Conservation (phyloP, 31 red algal species). For the Bonnemaisonia californica region DNA sequence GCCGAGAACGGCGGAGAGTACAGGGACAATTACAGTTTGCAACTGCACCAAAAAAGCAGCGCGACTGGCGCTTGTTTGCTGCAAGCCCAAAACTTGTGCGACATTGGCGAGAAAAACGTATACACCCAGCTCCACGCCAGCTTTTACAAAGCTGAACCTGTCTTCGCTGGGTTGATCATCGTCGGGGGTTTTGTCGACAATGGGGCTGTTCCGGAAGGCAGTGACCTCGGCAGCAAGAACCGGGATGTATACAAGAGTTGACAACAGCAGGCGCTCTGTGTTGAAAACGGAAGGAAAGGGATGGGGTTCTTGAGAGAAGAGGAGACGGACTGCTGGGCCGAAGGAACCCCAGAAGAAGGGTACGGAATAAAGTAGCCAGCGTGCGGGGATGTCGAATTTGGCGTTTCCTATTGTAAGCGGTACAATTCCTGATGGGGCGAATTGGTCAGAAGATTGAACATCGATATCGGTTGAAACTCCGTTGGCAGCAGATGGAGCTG, state of each 20-base stretch:
- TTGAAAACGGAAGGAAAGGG: constrained; percentile 87
- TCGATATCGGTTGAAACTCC: neutral
- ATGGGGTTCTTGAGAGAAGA: constrained; percentile 70
- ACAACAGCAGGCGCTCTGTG: constrained; percentile 84
- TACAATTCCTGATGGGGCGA: neutral
- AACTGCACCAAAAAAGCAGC: constrained; percentile 93
- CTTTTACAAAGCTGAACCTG: constrained; percentile 51
- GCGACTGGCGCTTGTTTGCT: constrained; percentile 79
- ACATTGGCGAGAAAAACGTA: constrained; percentile 95
- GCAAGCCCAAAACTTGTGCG: constrained; percentile 88
- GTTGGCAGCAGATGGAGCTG: neutral
- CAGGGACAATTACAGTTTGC: constrained; percentile 92
- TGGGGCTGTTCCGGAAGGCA: constrained; percentile 25
- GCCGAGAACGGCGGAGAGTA: too few relatives aligned
- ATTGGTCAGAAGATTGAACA: neutral
- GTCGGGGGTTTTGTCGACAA: neutral
- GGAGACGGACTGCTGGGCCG: constrained; percentile 80
- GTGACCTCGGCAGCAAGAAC: constrained; percentile 45
- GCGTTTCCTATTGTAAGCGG: neutral
- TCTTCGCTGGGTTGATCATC: neutral
- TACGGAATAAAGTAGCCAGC: constrained; percentile 73
- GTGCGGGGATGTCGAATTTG: constrained; percentile 28
- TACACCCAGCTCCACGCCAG: constrained; percentile 84
- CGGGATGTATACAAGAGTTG: constrained; percentile 73
- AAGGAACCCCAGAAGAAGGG: constrained; percentile 90